phyloP scores from a whole-genome alignment of 2,329 filamentous ascomycete genomes.

The Zasmidium citrigriseum region DNA sequence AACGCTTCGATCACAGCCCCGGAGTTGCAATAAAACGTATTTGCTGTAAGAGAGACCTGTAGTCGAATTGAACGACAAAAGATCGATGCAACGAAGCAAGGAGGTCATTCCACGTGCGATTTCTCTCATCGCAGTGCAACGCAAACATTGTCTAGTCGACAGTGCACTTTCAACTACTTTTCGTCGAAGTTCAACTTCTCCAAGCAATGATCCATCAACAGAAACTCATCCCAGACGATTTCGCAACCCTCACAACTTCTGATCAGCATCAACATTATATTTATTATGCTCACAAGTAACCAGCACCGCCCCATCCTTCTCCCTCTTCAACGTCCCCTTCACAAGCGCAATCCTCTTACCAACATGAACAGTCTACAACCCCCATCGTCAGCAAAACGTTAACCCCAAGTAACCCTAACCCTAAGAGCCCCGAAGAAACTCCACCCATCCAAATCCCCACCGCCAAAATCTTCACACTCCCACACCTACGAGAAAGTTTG shows the following conservation, averaged over 20 bases:
- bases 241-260: conserved; percentile 14
- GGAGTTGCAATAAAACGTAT: conserved; percentile 6
- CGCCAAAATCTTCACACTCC: not conserved
- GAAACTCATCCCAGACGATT: not conserved
- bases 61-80: not conserved
- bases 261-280: conserved; percentile 28
- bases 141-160: not conserved
- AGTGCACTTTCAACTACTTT: no score
- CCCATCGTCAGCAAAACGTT: not conserved
- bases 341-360: conserved; percentile 23
- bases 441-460: not conserved
- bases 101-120: not conserved
- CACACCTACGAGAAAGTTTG: no score
- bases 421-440: not conserved
- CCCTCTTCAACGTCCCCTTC: conserved; percentile 22
- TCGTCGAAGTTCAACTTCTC: no score
- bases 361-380: conserved; percentile 26
- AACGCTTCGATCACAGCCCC: not conserved
- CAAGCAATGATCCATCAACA: no score
- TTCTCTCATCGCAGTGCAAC: no score
- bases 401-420: not conserved
- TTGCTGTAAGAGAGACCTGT: conserved; percentile 1
- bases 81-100: not conserved
- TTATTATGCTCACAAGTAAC: conserved; percentile 29
- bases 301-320: conserved; percentile 23